Evolutionary conservation across 2,329 filamentous ascomycete species (phyloP).

Genomic region (Diaporthe sp.): DNA sequence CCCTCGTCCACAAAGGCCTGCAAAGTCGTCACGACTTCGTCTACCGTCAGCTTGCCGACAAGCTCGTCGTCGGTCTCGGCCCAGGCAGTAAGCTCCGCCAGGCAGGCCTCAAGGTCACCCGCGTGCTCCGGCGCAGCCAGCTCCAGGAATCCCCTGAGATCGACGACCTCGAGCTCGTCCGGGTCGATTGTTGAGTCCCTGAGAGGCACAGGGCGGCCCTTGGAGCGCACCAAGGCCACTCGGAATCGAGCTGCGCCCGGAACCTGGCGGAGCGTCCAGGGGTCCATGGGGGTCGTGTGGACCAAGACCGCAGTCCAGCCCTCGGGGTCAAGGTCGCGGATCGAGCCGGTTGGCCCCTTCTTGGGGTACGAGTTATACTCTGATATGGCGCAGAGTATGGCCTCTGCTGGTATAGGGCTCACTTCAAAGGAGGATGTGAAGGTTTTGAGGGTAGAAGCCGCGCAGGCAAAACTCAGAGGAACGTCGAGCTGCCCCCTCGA

Average conservation of each 20-base stretch:
- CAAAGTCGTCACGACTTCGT: background rate
- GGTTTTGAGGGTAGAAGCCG: background rate
- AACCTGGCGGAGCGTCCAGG: no score
- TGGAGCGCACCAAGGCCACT: slow-evolving; percentile 9
- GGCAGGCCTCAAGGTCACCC: background rate
- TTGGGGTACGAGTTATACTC: no score
- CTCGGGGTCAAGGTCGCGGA: background rate
- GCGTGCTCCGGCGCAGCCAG: background rate
- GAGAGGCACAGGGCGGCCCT: background rate
- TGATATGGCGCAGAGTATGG: no score
- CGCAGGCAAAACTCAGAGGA: background rate
- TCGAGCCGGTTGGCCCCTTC: background rate
- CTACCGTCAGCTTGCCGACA: background rate
- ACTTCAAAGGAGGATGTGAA: background rate
- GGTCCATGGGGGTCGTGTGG: background rate
- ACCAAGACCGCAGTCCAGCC: background rate
- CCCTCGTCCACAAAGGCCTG: background rate
- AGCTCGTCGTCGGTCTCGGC: background rate
- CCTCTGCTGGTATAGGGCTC: background rate
- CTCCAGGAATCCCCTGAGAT: background rate
- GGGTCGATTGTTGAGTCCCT: accelerated
- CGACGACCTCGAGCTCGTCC: background rate
- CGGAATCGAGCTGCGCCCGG: background rate
- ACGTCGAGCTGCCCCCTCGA: background rate
- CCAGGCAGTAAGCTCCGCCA: background rate